Evolutionary conservation across 2,329 filamentous ascomycete species (phyloP).

Genomic region (Cercospora sp.): DNA sequence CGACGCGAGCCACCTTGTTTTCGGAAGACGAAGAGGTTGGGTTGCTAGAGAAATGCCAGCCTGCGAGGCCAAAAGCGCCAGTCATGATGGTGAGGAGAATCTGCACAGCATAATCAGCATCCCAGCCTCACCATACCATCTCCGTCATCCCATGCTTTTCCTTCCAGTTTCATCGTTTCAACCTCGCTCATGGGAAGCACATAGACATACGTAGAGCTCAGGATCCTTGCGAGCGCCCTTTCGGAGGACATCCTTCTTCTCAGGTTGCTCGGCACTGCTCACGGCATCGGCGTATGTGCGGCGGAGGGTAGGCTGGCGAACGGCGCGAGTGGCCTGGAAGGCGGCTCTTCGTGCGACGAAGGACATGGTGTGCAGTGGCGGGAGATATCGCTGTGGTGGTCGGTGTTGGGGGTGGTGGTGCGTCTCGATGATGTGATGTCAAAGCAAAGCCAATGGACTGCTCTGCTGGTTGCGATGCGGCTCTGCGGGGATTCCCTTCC

Average conservation of each 20-base stretch:
- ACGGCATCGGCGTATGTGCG: slow-evolving; percentile 44
- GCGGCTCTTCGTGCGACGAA: slow-evolving; percentile 49
- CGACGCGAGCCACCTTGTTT: slow-evolving; percentile 69
- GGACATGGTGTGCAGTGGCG: slow-evolving; percentile 43
- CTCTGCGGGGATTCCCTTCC: slow-evolving; percentile 4
- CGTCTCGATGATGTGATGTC: background rate
- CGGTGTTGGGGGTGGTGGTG: slow-evolving; percentile 1
- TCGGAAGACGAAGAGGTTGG: slow-evolving; percentile 86
- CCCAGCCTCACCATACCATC: background rate
- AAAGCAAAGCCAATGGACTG: slow-evolving; percentile 8
- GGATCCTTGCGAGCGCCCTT: slow-evolving; percentile 68
- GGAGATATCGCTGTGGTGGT: slow-evolving; percentile 11
- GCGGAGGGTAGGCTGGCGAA: slow-evolving; percentile 35
- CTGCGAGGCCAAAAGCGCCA: slow-evolving; percentile 80
- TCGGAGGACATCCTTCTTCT: slow-evolving; percentile 54
- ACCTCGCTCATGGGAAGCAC: background rate
- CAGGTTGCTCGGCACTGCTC: slow-evolving; percentile 43
- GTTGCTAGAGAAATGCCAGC: slow-evolving; percentile 84
- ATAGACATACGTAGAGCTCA: slow-evolving; percentile 67
- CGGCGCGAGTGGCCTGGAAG: slow-evolving; percentile 46
- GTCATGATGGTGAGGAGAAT: slow-evolving; percentile 90
- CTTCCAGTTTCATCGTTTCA: background rate
- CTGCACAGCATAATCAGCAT: slow-evolving; percentile 49
- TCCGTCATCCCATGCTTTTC: background rate
- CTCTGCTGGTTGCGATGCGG: background rate